Evolutionary conservation across 1,284 basidiomycete species (phyloP).

Genomic region (Mycosarcoma maydis): DNA sequence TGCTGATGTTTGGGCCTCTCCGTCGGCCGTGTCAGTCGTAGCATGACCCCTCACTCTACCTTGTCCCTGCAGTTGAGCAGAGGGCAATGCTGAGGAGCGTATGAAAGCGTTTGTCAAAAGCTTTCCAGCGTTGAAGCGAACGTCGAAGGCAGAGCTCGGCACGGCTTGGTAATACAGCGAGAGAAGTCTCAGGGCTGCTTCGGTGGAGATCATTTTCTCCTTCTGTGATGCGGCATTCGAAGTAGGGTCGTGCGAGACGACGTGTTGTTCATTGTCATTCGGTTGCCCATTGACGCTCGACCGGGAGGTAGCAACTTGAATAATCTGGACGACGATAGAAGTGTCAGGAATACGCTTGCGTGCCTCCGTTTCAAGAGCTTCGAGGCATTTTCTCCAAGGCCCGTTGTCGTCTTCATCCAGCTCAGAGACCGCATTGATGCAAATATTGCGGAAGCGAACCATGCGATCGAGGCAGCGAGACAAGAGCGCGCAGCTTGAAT

Average conservation of each 20-base stretch:
- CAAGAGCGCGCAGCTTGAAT: conserved; percentile 80
- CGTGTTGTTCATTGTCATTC: neutral
- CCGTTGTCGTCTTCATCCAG: conserved; percentile 73
- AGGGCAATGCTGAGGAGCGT: neutral
- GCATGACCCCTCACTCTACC: neutral
- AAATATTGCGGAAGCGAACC: conserved; percentile 27
- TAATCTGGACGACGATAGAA: conserved; percentile 66
- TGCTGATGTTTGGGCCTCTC: neutral
- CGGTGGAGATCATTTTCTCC: conserved; percentile 75
- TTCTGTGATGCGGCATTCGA: conserved; percentile 14
- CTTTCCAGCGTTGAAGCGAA: conserved; percentile 85
- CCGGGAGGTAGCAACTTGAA: conserved; percentile 56
- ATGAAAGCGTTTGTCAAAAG: conserved; percentile 73
- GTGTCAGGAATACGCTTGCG: conserved; percentile 59
- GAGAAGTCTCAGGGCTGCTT: conserved; percentile 80
- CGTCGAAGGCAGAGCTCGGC: conserved; percentile 78
- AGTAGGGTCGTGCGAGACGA: conserved; percentile 13
- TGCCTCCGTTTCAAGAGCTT: conserved; percentile 44
- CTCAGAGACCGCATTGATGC: conserved; percentile 70
- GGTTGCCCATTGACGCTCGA: conserved; percentile 3
- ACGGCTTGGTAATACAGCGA: conserved; percentile 84
- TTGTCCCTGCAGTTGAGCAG: too few species aligned
- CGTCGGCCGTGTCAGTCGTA: neutral
- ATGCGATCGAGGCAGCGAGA: conserved; percentile 50
- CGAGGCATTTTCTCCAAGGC: conserved; percentile 31